Percentiles rank a stretch among this genome's conserved stretches.
phyloP scores from a whole-genome alignment of 2,329 filamentous ascomycete species.

The Tolypocladium album region DNA sequence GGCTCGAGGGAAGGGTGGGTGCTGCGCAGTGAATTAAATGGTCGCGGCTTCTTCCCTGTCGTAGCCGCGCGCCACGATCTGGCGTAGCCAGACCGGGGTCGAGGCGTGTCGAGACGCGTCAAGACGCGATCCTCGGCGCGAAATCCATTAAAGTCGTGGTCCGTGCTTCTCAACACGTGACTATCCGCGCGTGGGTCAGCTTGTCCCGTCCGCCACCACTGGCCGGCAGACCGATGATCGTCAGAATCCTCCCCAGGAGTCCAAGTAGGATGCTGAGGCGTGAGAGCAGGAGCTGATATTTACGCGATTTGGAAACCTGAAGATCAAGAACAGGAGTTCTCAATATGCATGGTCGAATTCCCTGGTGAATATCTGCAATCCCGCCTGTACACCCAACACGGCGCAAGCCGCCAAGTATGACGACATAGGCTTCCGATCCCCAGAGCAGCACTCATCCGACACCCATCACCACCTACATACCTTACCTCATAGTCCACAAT shows the following conservation, averaged over 20 bases:
- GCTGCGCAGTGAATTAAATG: slow-evolving; percentile 2
- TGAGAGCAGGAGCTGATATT: neutral
- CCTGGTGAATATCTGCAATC: too few relatives aligned
- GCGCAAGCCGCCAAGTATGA: neutral
- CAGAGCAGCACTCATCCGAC: neutral
- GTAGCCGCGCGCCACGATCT: slow-evolving; percentile 6
- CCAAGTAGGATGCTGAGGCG: neutral
- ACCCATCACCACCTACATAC: neutral
- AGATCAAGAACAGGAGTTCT: too few relatives aligned
- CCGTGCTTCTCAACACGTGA: slow-evolving; percentile 12
- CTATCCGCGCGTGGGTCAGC: neutral
- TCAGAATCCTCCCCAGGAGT: neutral
- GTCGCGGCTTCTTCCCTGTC: neutral
- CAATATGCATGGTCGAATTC: neutral
- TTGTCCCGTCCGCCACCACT: neutral
- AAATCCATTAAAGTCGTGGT: slow-evolving; percentile 17
- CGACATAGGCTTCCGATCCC: neutral
- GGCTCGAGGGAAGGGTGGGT: slow-evolving; percentile 6
- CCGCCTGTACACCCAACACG: neutral
- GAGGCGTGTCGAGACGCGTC: slow-evolving; percentile 15
- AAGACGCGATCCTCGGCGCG: slow-evolving; percentile 17
- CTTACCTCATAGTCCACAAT: neutral
- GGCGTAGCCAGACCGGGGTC: slow-evolving; percentile 3
- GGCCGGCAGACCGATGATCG: neutral
- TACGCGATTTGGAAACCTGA: too few relatives aligned